phyloP scores from a whole-genome alignment of 2,329 filamentous ascomycete genomes.

The Teratosphaeria destructans region DNA sequence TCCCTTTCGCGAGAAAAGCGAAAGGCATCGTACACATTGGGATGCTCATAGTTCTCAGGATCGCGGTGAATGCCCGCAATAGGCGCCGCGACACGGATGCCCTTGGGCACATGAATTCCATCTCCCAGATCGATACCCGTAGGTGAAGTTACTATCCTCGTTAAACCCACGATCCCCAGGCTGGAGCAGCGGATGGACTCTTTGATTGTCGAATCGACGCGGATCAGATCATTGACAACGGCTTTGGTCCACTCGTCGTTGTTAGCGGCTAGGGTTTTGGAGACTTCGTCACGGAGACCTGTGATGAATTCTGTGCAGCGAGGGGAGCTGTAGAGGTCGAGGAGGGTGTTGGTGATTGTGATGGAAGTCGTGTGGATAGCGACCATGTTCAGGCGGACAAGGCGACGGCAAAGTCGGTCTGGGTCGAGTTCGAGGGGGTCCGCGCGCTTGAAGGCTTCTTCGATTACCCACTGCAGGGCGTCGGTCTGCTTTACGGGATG shows the following conservation, averaged over 20 bases:
- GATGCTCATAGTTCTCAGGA: conserved; percentile 18
- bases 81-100: conserved; percentile 7
- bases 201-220: conserved; percentile 21
- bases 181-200: conserved; percentile 22
- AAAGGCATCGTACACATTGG: conserved; percentile 22
- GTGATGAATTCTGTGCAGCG: conserved; percentile 30
- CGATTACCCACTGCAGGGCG: conserved; percentile 37
- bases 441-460: conserved; percentile 6
- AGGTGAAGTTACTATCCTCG: conserved; percentile 18
- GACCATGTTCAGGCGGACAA: conserved; percentile 49
- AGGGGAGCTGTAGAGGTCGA: conserved; percentile 32
- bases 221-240: conserved; percentile 15
- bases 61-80: conserved; percentile 16
- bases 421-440: conserved; percentile 36
- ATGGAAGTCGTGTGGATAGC: conserved; percentile 49
- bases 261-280: conserved; percentile 8
- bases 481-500: conserved; percentile 30
- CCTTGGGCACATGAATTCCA: conserved; percentile 13
- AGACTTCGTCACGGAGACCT: conserved; percentile 21
- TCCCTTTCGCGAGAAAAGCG: conserved; percentile 19
- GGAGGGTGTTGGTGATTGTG: conserved; percentile 38
- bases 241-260: conserved; percentile 15
- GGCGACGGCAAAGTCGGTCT: conserved; percentile 38
- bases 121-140: conserved; percentile 19
- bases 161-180: conserved; percentile 13